Base-by-base conservation (phyloP, 768 basidiomycete genomes). In the Pisolithus sp. region DNA sequence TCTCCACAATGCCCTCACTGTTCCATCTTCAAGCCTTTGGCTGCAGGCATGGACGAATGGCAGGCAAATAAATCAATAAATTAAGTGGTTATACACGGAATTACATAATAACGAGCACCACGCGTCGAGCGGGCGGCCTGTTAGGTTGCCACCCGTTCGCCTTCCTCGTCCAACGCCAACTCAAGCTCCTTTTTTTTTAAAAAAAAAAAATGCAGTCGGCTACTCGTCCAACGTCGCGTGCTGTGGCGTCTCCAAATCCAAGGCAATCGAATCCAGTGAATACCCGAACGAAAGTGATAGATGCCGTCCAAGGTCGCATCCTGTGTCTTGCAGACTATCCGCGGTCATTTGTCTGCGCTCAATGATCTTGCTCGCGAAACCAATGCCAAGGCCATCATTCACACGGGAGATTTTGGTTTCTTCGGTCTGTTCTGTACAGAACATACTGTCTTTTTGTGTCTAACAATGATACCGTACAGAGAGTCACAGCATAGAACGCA, bases 331-430 rank as follows among this genome's bases (percentile, higher is more conserved):
- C 96, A 37, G 96, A 99, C 71, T n/a, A 87, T 91, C 58, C 84
- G 89, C 55, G 94, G 93, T 59, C 83, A 86, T 55, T 79, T 93
- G 43, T 90, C 89, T 41, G 82, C 82, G 45, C 80, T 99, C 64
- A 97, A 97, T 68, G 82, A 90, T 69, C 81, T 96, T 49, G 94
- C 94, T 17, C 74, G 85, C 43, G 92, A 96, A 59, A 83, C 82
- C 52, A 86, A 89, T 63, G 96, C 93, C 21, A 81, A 85, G 53
- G 95, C 93, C 17, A 85, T 97, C 67, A 89, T 99, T 53, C 95
- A 98, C 67, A 95, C 94, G 0, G 96, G 96, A 49, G 96, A 99
- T 74, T 98, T 98, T 82, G 96, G 96, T 53, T 96, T 99, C 73
- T 96, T 95, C 69, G 92, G 90, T 85, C 58, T 56, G 77, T 68